Evolutionary conservation across 129 eudicot genomes (phyloP).

Genomic region (Glebionis coronaria): DNA sequence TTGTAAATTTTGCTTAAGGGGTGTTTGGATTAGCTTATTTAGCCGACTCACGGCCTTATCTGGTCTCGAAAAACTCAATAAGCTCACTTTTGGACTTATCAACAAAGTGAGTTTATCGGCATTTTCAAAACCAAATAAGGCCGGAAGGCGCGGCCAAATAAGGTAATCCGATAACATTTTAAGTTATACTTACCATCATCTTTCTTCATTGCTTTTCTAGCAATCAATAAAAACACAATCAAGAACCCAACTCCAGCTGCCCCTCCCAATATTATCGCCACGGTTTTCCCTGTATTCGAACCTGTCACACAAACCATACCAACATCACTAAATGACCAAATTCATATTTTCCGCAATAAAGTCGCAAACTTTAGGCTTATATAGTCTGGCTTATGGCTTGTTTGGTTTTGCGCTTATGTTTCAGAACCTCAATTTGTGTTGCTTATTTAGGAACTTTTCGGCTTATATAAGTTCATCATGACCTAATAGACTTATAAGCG

Average conservation of each 20-base stretch:
- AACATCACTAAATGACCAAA: not conserved
- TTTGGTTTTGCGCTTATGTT: no score
- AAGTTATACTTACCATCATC: conserved; percentile 66
- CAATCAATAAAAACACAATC: conserved; percentile 65
- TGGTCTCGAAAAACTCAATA: no score
- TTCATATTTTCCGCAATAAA: not conserved
- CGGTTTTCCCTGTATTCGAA: conserved; percentile 77
- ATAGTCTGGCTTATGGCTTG: not conserved
- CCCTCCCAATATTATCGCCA: conserved; percentile 94
- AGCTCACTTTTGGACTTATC: no score
- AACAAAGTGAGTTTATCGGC: no score
- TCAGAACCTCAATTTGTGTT: no score
- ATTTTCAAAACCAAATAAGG: not conserved
- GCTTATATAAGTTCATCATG: no score
- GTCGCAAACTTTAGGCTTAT: not conserved
- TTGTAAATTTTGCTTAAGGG: no score
- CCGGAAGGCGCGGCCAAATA: not conserved
- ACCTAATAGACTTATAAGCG: no score
- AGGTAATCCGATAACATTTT: no score
- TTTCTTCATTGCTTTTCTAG: conserved; percentile 73
- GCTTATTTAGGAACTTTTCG: no score
- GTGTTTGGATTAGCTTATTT: no score
- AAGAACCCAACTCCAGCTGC: conserved; percentile 93
- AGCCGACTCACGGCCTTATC: no score
- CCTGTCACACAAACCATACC: conserved; percentile 37